A percentile compares a stretch with the other conserved stretches of the same genome.
Evolutionary conservation across 129 eudicot genomes (phyloP).

Genomic region (Lonicera japonica): DNA sequence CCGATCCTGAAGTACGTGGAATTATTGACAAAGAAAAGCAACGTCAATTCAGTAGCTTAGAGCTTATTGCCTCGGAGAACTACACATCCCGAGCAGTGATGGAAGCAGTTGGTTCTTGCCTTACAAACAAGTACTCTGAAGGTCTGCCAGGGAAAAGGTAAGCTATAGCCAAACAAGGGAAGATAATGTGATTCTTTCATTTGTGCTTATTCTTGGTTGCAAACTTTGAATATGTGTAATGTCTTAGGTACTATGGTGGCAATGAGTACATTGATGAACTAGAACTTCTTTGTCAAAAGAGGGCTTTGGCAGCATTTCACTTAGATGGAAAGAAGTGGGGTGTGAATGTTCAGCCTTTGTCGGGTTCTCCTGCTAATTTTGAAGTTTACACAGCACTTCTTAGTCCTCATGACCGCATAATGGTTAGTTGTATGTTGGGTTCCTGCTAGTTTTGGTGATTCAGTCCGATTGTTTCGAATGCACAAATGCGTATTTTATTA

Average conservation of each 20-base stretch:
- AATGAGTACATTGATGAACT: slow-evolving; percentile 92
- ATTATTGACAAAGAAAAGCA: slow-evolving; percentile 74
- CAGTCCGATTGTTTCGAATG: slow-evolving; percentile 1
- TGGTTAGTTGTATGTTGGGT: slow-evolving; percentile 44
- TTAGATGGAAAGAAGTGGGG: slow-evolving; percentile 86
- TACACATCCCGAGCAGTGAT: slow-evolving; percentile 95
- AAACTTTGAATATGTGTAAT: background rate
- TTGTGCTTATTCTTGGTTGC: background rate
- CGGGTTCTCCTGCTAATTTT: slow-evolving; percentile 98
- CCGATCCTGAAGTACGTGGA: slow-evolving; percentile 72
- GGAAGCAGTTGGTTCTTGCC: slow-evolving; percentile 99
- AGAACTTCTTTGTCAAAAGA: slow-evolving; percentile 75
- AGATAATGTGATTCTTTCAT: background rate
- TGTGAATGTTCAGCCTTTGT: slow-evolving; percentile 89
- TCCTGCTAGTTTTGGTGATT: background rate
- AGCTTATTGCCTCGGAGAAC: slow-evolving; percentile 96
- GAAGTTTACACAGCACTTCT: slow-evolving; percentile 91
- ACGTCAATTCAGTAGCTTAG: slow-evolving; percentile 81
- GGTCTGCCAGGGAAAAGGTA: slow-evolving; percentile 98
- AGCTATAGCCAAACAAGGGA: background rate
- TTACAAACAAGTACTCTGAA: slow-evolving; percentile 94
- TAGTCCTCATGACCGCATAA: slow-evolving; percentile 87
- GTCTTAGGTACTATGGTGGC: slow-evolving; percentile 91
- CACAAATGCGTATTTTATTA: background rate
- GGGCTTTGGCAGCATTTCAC: slow-evolving; percentile 88